phyloP scores from a whole-genome alignment of 768 basidiomycete species.

The Leucosporidium creatinivorum region DNA sequence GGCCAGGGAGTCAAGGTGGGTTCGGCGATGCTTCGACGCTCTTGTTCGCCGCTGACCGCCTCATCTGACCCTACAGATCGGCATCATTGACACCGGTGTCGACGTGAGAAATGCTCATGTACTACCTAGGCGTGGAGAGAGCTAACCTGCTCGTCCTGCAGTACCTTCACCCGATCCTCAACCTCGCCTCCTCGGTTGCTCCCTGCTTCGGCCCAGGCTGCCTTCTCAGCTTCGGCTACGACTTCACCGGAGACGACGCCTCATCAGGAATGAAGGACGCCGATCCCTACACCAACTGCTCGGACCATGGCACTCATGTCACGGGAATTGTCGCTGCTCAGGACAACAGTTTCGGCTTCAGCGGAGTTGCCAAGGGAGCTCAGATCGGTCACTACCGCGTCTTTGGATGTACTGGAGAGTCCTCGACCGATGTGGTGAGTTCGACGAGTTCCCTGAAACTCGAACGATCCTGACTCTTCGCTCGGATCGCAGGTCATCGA shows the following conservation, averaged over 20 bases:
- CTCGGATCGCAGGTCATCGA: constrained; percentile 17
- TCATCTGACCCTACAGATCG: constrained; percentile 45
- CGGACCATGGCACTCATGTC: constrained; percentile 40
- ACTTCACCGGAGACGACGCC: constrained; percentile 37
- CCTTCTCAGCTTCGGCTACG: constrained; percentile 43
- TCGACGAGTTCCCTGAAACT: constrained; percentile 19
- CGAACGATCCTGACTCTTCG: neutral
- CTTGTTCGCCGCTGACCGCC: too few species aligned
- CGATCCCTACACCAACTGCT: constrained; percentile 43
- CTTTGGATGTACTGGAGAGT: constrained; percentile 53
- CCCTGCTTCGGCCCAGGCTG: constrained; percentile 42
- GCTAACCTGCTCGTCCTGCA: too few species aligned
- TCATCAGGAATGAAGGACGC: constrained; percentile 50
- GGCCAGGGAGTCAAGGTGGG: too few species aligned
- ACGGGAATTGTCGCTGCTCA: constrained; percentile 58
- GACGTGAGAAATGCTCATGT: too few species aligned
- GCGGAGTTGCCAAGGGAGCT: constrained; percentile 61
- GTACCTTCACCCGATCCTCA: constrained; percentile 40
- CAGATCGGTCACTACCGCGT: constrained; percentile 50
- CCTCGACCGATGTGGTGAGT: constrained; percentile 41
- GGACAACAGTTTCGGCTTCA: constrained; percentile 58
- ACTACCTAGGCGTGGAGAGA: too few species aligned
- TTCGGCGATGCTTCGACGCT: too few species aligned
- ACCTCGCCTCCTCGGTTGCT: constrained; percentile 21
- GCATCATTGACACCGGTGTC: constrained; percentile 51